Evolutionary conservation across 495 filamentous ascomycete genomes (phyloP), one percentile per base, ranked within the genome.

Genomic region (Viridothelium virens): DNA sequence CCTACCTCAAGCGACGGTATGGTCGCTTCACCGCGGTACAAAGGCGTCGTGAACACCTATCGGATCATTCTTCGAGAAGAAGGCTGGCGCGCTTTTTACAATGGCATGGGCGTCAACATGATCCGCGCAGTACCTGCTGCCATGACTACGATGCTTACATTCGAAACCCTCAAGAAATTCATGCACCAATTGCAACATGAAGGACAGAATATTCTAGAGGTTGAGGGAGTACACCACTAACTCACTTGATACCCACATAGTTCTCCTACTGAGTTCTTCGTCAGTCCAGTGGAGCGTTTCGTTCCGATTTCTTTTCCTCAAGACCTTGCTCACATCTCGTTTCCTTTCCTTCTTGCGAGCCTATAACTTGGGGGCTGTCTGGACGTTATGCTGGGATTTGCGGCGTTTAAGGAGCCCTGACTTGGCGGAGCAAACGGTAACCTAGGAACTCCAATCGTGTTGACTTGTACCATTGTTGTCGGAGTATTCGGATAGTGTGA

Each of bases 31-130:
- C 89, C 90, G 34, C 87, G 90, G 63, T 97, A 97, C 74, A 80
- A 78, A 66, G 94, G 94, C 37, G 82, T 96, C 38, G 70, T 92
- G n/a, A 86, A 84, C 70, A 97, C 92, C 3, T 90, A 86, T 73
- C 85, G 86, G 69, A 91, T 87, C 2, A 97, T 99, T 59, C 75
- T 96, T 41, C 78, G 80, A 33, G 94, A 99, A 76, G 94, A 99
- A 76, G 94, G 94, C 1, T 96, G 95, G 92, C 82, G 88, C 62
- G 95, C 92, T 6, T 97, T 99, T 74, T 99, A 99, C 74, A 91
- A 91, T 31, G 94, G 94, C 37, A 95, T 99, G 84, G 95, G 94
- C 44, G 96, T 92, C 41, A 99, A 99, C 77, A 88, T 99, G 82
- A 89, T 97, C 81, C 85, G 94, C 63, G 95, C 94, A 16, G 87